Percentiles rank a stretch among this genome's conserved stretches.
Conservation (phyloP, 23 red algal species). For the Chondrus crispus region DNA sequence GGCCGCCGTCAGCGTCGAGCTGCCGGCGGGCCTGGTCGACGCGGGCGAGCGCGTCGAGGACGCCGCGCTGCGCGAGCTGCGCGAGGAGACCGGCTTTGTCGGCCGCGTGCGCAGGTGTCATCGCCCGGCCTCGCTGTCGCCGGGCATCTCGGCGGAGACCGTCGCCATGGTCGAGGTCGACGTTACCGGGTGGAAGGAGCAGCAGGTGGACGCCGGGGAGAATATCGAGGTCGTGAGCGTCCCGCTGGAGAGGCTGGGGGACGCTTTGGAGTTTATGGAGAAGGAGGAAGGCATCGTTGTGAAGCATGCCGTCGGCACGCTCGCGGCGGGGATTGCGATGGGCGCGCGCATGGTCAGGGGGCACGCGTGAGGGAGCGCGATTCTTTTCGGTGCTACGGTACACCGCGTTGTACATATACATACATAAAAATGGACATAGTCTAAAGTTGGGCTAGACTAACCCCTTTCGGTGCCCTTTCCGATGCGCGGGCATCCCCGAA, state of each 20-base stretch:
- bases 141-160: conserved; percentile 28
- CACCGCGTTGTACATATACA: too few relatives aligned
- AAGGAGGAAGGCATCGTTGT: conserved; percentile 17
- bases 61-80: conserved; percentile 64
- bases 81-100: conserved; percentile 73
- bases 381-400: too few relatives aligned
- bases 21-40: conserved; percentile 77
- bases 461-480: too few relatives aligned
- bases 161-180: conserved; percentile 51
- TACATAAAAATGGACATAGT: too few relatives aligned
- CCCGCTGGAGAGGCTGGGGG: conserved; percentile 24
- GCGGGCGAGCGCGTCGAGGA: conserved; percentile 39
- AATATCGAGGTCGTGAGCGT: conserved; percentile 60
- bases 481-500: too few relatives aligned
- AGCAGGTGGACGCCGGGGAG: conserved; percentile 36
- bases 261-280: conserved; percentile 37
- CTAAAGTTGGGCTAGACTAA: too few relatives aligned
- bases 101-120: conserved; percentile 6
- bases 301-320: conserved; percentile 39
- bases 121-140: conserved; percentile 2
- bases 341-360: too few relatives aligned
- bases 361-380: too few relatives aligned
- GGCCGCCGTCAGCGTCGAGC: conserved; percentile 45
- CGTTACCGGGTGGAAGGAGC: not conserved
- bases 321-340: conserved; percentile 31